Percentiles rank a stretch among this genome's conserved stretches.
phyloP scores from a whole-genome alignment of 2,329 filamentous ascomycete genomes.

The Penicillium verrucosum region DNA sequence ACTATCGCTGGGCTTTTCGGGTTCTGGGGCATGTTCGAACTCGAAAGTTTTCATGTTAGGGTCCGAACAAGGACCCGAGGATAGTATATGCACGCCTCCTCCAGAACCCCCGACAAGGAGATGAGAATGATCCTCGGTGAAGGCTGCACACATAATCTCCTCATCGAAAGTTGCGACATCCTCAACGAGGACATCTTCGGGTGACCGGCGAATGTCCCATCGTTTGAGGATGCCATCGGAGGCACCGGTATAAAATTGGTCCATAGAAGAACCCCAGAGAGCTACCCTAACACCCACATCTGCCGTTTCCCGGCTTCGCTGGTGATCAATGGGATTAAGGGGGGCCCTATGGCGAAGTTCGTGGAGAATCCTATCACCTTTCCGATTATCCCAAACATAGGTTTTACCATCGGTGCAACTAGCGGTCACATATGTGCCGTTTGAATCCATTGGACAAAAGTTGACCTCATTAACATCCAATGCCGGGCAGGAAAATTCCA shows the following conservation, averaged over 20 bases:
- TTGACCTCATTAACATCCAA: constrained; percentile 61
- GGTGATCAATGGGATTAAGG: constrained; percentile 45
- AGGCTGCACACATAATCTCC: constrained; percentile 57
- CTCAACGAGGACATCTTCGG: constrained; percentile 51
- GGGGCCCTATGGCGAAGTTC: constrained; percentile 51
- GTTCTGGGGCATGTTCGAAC: constrained; percentile 25
- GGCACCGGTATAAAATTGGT: constrained; percentile 57
- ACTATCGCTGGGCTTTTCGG: constrained; percentile 8
- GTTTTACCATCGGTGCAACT: constrained; percentile 59
- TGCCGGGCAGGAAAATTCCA: constrained; percentile 56
- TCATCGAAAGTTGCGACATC: constrained; percentile 50
- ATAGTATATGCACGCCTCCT: constrained; percentile 54
- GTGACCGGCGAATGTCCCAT: constrained; percentile 56
- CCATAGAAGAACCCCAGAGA: constrained; percentile 53
- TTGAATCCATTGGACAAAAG: constrained; percentile 46
- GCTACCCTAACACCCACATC: constrained; percentile 59
- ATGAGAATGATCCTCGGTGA: constrained; percentile 54
- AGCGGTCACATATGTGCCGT: constrained; percentile 49
- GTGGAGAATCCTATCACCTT: constrained; percentile 46
- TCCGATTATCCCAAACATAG: constrained; percentile 60
- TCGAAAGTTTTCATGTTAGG: constrained; percentile 21
- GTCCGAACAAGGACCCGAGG: constrained; percentile 31
- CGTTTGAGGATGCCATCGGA: constrained; percentile 60
- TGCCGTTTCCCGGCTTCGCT: constrained; percentile 45
- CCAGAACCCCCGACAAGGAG: constrained; percentile 58